Evolutionary conservation across 208 protist genomes (phyloP).

Genomic region (Willaertia magna): DNA sequence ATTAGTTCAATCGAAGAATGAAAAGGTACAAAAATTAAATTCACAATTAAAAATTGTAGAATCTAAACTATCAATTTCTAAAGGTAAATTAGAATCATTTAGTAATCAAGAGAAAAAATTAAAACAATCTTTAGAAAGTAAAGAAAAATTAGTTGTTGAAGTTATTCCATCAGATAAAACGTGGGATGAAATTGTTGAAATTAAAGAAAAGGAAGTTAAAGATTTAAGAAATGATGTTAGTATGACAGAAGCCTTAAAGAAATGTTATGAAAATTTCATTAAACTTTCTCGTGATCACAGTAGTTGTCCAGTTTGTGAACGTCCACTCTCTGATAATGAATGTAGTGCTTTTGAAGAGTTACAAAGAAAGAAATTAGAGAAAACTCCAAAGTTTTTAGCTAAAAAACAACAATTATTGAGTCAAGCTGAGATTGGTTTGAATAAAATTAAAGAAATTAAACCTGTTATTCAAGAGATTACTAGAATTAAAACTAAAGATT

Average conservation of each 20-base stretch:
- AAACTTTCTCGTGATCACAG: background rate
- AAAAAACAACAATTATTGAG: background rate
- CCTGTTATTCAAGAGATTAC: background rate
- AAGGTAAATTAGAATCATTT: background rate
- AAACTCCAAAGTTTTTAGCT: background rate
- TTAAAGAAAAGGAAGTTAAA: background rate
- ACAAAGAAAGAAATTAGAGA: background rate
- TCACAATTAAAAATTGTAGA: background rate
- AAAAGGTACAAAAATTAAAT: background rate
- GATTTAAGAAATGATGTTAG: background rate
- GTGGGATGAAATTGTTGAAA: background rate
- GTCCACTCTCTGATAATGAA: background rate
- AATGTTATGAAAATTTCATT: slow-evolving; percentile 13
- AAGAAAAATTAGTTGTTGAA: background rate
- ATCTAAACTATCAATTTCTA: background rate
- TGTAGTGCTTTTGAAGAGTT: background rate
- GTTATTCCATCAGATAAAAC: background rate
- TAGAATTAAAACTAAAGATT: background rate
- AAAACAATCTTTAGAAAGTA: background rate
- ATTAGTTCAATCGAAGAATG: background rate
- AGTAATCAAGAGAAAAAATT: background rate
- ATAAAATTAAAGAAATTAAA: background rate
- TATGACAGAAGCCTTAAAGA: background rate
- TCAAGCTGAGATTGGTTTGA: background rate
- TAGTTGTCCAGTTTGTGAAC: background rate